Conservation (phyloP, 2,329 filamentous ascomycete species). For the Colletotrichum falcatum region DNA sequence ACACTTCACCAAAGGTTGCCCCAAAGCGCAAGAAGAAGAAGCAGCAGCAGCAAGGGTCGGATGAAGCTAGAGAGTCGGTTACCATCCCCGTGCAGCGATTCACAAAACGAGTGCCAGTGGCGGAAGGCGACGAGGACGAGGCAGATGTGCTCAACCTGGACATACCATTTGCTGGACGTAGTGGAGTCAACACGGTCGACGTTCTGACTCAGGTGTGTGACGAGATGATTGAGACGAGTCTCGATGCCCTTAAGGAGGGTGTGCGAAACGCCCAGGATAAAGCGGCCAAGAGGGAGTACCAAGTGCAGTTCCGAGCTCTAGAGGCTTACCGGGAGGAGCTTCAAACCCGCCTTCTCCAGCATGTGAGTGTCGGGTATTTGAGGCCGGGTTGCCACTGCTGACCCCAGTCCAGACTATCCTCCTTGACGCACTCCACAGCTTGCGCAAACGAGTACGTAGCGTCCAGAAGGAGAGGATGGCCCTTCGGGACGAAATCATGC, state of each 20-base stretch:
- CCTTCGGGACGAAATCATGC: conserved; percentile 70
- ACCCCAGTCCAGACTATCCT: conserved; percentile 62
- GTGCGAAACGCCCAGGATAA: conserved; percentile 54
- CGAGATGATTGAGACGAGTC: conserved; percentile 66
- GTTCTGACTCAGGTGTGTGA: conserved; percentile 72
- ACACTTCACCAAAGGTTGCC: conserved; percentile 43
- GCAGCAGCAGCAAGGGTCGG: conserved; percentile 21
- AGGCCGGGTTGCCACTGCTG: conserved; percentile 36
- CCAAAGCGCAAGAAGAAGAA: conserved; percentile 42
- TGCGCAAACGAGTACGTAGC: conserved; percentile 68
- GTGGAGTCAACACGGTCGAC: conserved; percentile 71
- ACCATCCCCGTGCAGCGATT: conserved; percentile 70
- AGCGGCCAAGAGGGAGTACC: conserved; percentile 64
- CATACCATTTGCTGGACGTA: conserved; percentile 65
- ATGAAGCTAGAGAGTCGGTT: conserved; percentile 54
- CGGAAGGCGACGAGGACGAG: conserved; percentile 55
- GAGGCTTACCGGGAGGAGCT: conserved; percentile 71
- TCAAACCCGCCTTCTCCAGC: conserved; percentile 65
- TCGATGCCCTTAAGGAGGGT: conserved; percentile 60
- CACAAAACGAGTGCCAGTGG: conserved; percentile 57
- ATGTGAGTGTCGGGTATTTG: conserved; percentile 58
- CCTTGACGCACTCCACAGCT: conserved; percentile 68
- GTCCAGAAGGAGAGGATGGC: conserved; percentile 68
- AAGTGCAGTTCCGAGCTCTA: conserved; percentile 66
- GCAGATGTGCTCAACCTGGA: conserved; percentile 61